Conservation (phyloP, 257 asterid species). For the Nicotiana knightiana region DNA sequence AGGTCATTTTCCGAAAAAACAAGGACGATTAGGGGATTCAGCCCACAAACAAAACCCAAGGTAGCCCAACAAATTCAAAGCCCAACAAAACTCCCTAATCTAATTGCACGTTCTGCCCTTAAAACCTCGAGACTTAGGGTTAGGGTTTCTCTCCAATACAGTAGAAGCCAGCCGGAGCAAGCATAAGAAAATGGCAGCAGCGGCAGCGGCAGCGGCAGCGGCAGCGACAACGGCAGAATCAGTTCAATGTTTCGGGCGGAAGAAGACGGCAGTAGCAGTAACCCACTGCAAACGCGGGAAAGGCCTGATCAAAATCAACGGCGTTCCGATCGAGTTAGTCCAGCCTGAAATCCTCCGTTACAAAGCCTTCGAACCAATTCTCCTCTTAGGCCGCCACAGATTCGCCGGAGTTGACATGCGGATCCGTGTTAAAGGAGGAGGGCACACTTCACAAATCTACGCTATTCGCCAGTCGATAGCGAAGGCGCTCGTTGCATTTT, state of each 20-base stretch:
- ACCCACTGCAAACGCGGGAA: slow-evolving; percentile 6
- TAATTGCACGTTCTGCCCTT: background rate
- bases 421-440: slow-evolving; percentile 6
- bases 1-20: too few species aligned
- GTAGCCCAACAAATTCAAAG: background rate
- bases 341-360: slow-evolving; percentile 2
- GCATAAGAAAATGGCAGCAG: background rate
- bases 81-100: background rate
- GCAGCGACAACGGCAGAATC: background rate
- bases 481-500: slow-evolving; percentile 6
- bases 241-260: background rate
- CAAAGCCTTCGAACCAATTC: background rate
- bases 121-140: background rate
- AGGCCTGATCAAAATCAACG: slow-evolving; percentile 1
- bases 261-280: slow-evolving; percentile 8
- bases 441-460: slow-evolving; percentile 1
- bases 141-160: background rate
- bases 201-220: background rate
- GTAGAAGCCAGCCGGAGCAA: background rate
- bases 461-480: slow-evolving; percentile 2
- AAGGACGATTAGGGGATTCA: background rate
- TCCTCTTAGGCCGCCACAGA: slow-evolving; percentile 3
- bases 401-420: background rate
- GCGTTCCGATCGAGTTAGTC: background rate
- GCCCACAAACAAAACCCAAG: background rate